Conservation (phyloP, 495 filamentous ascomycete genomes). For the Penicillium turbatum region DNA sequence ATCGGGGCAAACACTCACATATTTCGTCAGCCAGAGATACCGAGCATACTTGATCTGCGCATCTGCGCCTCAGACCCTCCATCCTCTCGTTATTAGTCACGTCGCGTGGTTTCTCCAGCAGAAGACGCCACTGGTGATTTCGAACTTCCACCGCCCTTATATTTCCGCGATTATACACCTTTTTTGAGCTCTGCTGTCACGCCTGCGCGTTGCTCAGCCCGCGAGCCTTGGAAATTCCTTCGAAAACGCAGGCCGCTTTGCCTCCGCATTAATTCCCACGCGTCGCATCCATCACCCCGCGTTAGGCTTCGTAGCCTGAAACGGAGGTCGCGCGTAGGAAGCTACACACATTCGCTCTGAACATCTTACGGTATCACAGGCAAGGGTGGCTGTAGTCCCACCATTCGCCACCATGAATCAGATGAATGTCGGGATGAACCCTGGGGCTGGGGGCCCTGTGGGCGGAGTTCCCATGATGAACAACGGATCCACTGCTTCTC, state of each 20-base stretch:
- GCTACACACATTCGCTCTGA: constrained; percentile 17
- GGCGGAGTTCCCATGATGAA: constrained; percentile 70
- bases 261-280: constrained; percentile 19
- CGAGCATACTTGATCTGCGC: constrained; percentile 12
- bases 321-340: constrained; percentile 40
- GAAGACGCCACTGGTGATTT: constrained; percentile 9
- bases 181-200: constrained; percentile 4
- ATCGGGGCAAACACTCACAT: constrained; percentile 8
- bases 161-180: constrained; percentile 5
- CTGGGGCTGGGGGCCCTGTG: constrained; percentile 57
- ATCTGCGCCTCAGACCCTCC: constrained; percentile 38
- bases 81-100: constrained; percentile 65
- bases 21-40: constrained; percentile 4
- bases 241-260: constrained; percentile 21
- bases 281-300: constrained; percentile 28
- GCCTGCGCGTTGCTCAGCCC: constrained; percentile 10
- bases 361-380: constrained; percentile 26
- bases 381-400: constrained; percentile 38
- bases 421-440: constrained; percentile 66
- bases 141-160: constrained; percentile 15
- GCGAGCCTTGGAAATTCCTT: constrained; percentile 1
- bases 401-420: constrained; percentile 61
- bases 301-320: constrained; percentile 33
- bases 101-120: constrained; percentile 44
- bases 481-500: constrained; percentile 54